These are phyloP conservation scores for Smithsoniella earleae DNA, from an alignment of 163 green algal species.

Conservation along the genomic window DNA sequence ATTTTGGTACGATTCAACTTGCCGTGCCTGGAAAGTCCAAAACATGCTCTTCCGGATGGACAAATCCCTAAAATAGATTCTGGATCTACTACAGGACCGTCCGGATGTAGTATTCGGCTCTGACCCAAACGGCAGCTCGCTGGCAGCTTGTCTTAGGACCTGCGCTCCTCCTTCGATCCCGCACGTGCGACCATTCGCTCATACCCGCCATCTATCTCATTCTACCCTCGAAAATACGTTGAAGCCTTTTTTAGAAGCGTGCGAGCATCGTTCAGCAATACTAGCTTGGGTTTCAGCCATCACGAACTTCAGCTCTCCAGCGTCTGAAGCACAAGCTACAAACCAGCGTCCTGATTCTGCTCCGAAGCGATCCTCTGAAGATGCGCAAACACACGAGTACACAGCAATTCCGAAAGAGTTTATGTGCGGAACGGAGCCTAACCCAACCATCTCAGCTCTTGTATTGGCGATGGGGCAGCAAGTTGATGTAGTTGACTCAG, in stretches of 20 bases:
- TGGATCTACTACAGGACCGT: constrained; percentile 18
- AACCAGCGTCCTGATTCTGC: no score
- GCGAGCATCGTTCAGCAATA: not conserved
- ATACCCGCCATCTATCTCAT: not conserved
- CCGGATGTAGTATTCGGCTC: not conserved
- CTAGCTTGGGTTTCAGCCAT: constrained; percentile 4
- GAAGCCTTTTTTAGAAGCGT: not conserved
- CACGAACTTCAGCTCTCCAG: no score
- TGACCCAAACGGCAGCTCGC: not conserved
- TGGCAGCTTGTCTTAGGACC: not conserved
- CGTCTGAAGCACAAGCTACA: no score
- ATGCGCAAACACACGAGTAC: no score
- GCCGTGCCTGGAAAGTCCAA: no score
- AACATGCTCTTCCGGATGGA: no score
- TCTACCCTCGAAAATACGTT: not conserved
- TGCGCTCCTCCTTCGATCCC: not conserved
- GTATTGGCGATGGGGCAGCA: constrained; percentile 1
- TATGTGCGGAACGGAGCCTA: not conserved
- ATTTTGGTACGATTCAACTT: no score
- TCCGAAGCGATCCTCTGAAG: no score
- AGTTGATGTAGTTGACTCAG: not conserved
- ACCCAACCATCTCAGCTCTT: not conserved
- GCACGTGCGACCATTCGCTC: not conserved
- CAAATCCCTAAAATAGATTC: no score
- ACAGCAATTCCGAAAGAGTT: not conserved